phyloP scores from a whole-genome alignment of 2,329 filamentous ascomycete genomes.

The Capronia epimyces region DNA sequence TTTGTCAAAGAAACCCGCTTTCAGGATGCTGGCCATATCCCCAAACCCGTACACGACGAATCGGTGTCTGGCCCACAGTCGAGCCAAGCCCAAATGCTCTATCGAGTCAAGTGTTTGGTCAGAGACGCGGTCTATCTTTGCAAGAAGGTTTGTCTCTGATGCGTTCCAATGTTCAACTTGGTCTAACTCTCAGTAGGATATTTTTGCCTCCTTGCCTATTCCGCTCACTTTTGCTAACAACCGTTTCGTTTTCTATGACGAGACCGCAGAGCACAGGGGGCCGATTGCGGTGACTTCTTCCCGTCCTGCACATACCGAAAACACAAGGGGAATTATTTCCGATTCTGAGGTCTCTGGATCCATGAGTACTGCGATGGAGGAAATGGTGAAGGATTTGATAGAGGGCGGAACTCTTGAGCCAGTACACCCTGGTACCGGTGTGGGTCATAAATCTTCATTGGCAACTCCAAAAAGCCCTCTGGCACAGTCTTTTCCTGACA shows the following conservation, averaged over 20 bases:
- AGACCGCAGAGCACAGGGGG: background rate
- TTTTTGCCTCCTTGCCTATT: conserved; percentile 8
- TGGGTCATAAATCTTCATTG: background rate
- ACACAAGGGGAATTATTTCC: conserved; percentile 11
- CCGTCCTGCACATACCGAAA: conserved; percentile 2
- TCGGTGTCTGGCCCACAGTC: conserved; percentile 11
- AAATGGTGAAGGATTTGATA: conserved; percentile 56
- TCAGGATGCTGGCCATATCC: conserved; percentile 47
- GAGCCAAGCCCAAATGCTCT: conserved; percentile 61
- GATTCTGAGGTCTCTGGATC: conserved; percentile 37
- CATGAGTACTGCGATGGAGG: conserved; percentile 40
- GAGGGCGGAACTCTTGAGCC: conserved; percentile 36
- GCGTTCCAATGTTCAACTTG: conserved; percentile 2
- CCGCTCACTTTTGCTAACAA: conserved; percentile 17
- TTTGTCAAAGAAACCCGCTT: conserved; percentile 34
- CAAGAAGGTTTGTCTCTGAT: conserved; percentile 36
- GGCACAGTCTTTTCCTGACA: conserved; percentile 4
- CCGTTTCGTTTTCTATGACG: conserved; percentile 15
- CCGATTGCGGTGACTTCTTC: conserved; percentile 37
- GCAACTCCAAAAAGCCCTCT: conserved; percentile 5
- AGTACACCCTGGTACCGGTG: background rate
- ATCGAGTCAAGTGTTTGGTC: conserved; percentile 58
- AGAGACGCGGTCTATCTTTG: conserved; percentile 56
- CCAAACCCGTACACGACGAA: conserved; percentile 39
- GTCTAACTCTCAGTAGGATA: conserved; percentile 16